Base-by-base conservation (phyloP, 192 early-diverging fungal species). In the Jimgerdemannia flammicorona region DNA sequence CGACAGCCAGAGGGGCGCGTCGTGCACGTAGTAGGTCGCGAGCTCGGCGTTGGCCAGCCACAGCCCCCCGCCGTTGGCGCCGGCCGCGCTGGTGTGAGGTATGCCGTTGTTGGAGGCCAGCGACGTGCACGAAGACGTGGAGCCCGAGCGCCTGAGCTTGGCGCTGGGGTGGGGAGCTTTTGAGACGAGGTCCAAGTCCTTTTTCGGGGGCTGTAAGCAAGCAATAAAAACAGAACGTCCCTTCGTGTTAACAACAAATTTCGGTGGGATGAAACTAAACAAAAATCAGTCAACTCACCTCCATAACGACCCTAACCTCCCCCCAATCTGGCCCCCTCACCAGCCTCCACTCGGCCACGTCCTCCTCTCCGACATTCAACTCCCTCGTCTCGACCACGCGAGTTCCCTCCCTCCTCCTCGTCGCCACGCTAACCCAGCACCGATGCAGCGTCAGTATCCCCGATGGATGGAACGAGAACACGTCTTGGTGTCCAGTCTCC, bases 371-470 rank as follows among this genome's bases (percentile, higher is more conserved):
- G 20, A 88, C 70, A 8, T 80, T 75, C 66, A 90, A 73, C 40
- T 87, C 88, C n/a, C 82, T 80, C 18, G 80, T 81, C 63, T 84
- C 86, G 49, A 84, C 77, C 8, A 81, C 78, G 9, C 85, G 78
- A 11, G 84, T 83, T 66, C 85, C 82, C 20, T 80, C 85, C 17
- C 83, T 76, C 44, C 80, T 82, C 42, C 83, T 82, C 43, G 76
- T 79, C 3, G 82, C 73, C 18, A 82, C 84, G 65, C 78, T 80
- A 39, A 87, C 79, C 84, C 88, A 86, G 69, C 81, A 80, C 11
- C 88, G 79, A 68, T 89, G 88, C 1, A 89, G 77, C 19, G 88
- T 89, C 17, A 89, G 77, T 20, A 87, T 84, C 49, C 88, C 88
- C 4, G 77, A 41, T 3, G 88, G 88, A 70, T 89, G 87, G 59